Evolutionary conservation across 345 rosid genomes (phyloP).

Genomic region (Syzygium grande): DNA sequence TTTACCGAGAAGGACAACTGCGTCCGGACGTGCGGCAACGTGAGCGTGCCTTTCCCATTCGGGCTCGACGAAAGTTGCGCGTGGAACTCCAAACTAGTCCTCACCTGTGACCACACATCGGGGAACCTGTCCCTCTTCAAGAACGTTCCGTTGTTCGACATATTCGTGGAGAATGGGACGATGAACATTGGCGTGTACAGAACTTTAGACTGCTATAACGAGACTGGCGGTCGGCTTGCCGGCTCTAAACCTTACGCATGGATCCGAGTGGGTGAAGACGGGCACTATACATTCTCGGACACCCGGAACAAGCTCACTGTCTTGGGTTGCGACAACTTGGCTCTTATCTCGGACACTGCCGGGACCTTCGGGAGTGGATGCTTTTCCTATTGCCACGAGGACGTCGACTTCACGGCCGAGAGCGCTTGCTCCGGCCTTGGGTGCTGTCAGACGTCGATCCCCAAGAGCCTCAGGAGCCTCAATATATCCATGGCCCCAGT

Average conservation of each 20-base stretch:
- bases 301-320: too few relatives aligned
- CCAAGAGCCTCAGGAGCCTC: not conserved
- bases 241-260: not conserved
- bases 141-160: not conserved
- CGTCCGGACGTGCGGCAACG: not conserved
- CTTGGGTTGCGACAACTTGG: not conserved
- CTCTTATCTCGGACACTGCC: fast-evolving
- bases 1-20: not conserved
- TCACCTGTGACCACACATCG: not conserved
- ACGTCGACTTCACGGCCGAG: not conserved
- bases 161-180: not conserved
- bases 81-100: not conserved
- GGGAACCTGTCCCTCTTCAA: not conserved
- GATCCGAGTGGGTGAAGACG: fast-evolving
- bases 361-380: not conserved
- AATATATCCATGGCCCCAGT: fast-evolving
- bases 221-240: fast-evolving
- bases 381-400: not conserved
- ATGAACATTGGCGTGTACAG: fast-evolving
- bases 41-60: not conserved
- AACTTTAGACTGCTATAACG: not conserved
- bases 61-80: not conserved
- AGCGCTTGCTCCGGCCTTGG: not conserved
- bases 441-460: not conserved
- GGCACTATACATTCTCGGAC: too few relatives aligned